Evolutionary conservation across 805 yeast genomes (phyloP).

Genomic region (Starmerella floricola): DNA sequence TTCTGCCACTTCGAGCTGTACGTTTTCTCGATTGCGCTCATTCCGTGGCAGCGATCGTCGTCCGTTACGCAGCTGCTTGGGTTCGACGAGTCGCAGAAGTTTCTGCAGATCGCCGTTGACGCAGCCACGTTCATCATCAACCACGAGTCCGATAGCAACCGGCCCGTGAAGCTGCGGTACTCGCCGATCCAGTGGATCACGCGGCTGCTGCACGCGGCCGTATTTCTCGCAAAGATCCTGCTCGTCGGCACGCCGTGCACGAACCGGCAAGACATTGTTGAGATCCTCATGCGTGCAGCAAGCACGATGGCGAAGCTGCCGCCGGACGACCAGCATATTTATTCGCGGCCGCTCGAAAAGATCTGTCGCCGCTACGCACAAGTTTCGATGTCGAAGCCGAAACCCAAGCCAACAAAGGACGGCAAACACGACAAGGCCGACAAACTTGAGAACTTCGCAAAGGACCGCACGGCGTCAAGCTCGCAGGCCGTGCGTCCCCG

Average conservation of each 20-base stretch:
- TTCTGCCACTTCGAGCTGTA: conserved; percentile 72
- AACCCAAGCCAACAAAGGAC: too few species aligned
- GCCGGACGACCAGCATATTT: conserved; percentile 5
- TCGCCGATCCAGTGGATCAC: conserved; percentile 89
- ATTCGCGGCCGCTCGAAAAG: conserved; percentile 1
- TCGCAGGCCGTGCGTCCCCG: too few species aligned
- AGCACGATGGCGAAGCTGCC: conserved; percentile 2
- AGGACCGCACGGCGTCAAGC: too few species aligned
- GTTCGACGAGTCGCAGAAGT: conserved; percentile 50
- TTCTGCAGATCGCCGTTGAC: conserved; percentile 65
- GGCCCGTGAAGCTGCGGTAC: conserved; percentile 44
- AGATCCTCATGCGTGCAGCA: not conserved
- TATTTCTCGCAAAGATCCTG: conserved; percentile 77
- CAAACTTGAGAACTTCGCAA: too few species aligned
- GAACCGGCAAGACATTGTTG: not conserved
- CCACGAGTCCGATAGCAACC: conserved; percentile 54
- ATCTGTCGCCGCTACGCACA: not conserved
- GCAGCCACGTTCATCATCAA: conserved; percentile 68
- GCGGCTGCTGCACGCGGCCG: conserved; percentile 72
- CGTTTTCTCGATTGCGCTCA: conserved; percentile 67
- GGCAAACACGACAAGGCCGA: too few species aligned
- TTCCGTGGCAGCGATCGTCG: conserved; percentile 31
- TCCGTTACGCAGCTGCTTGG: conserved; percentile 31
- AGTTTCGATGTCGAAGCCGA: too few species aligned
- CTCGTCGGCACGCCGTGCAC: conserved; percentile 20